A percentile compares a stretch with the other conserved stretches of the same genome.
Evolutionary conservation across 192 early-diverging fungal genomes (phyloP).

Genomic region (Linnemannia exigua): DNA sequence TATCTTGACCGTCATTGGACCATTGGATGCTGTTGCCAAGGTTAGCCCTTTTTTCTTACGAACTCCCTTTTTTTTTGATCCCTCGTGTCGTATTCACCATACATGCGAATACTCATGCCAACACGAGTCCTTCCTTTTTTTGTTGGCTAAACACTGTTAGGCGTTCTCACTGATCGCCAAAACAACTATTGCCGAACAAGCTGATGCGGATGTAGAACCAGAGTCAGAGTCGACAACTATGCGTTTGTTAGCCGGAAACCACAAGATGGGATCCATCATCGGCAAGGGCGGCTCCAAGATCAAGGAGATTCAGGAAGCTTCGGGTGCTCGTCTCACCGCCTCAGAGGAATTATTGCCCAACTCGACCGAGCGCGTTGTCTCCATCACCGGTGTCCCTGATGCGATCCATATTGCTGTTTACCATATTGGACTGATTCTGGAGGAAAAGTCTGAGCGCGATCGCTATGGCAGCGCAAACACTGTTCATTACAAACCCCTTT

Average conservation of each 20-base stretch:
- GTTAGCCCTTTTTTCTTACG: slow-evolving; percentile 20
- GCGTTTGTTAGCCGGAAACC: slow-evolving; percentile 86
- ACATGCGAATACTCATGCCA: neutral
- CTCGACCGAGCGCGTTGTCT: slow-evolving; percentile 90
- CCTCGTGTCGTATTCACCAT: neutral
- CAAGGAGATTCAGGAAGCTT: slow-evolving; percentile 90
- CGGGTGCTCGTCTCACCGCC: slow-evolving; percentile 81
- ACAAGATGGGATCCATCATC: slow-evolving; percentile 90
- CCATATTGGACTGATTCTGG: slow-evolving; percentile 80
- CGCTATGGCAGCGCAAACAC: slow-evolving; percentile 59
- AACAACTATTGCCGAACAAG: slow-evolving; percentile 75
- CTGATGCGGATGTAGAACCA: slow-evolving; percentile 56
- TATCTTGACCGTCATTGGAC: slow-evolving; percentile 80
- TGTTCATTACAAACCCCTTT: slow-evolving; percentile 75
- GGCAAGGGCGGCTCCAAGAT: slow-evolving; percentile 90
- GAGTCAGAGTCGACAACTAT: slow-evolving; percentile 68
- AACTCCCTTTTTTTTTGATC: neutral
- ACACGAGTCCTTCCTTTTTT: neutral
- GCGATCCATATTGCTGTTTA: slow-evolving; percentile 86
- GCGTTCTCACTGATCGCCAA: slow-evolving; percentile 84
- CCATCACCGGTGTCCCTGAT: slow-evolving; percentile 82
- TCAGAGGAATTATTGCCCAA: slow-evolving; percentile 90
- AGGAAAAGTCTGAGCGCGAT: slow-evolving; percentile 72
- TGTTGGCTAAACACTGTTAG: slow-evolving; percentile 25
- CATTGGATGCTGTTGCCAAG: slow-evolving; percentile 74